Evolutionary conservation across 139 green algal species (phyloP), one percentile per base, ranked within the genome.

Genomic region (Picochlorum sp.): DNA sequence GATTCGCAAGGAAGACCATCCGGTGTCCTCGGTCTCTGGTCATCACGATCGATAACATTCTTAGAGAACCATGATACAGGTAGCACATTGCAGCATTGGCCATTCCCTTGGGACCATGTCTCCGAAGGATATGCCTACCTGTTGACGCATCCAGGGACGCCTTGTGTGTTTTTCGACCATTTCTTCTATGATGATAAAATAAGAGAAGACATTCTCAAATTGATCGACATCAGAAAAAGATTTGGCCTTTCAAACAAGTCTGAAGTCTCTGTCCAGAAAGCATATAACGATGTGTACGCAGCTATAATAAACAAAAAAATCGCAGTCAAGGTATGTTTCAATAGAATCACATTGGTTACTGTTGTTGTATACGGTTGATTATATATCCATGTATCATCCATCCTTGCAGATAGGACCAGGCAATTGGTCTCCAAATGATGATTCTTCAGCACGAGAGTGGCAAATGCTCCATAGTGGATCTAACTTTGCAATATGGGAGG

Each of bases 51-150:
- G 24, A 82, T 98, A 59, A 96, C 89, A 50, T 98, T 99, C 78
- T 84, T 99, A 52, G 92, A 97, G 66, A 97, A 98, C 81, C 92
- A 98, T 77, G 86, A 91, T 74, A 93, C 85, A 5, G 85, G 83
- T 8, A 80, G 68, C 70, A 85, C 67, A 7, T 77, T 84, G 66
- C 67, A 83, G 64, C 85, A 89, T 69, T 94, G 87, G 86, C 83
- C 82, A 28, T 94, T 91, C 68, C 91, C 91, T 4, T 15, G 41
- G 1, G 47, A 85, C 8, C 58, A 83, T 23, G 56, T 91, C 13
- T 67, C 66, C 10, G 18, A 78, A 41, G 91, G 92, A 18, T 98
- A 97, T 56, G 85, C 87, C 16, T 97, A 97, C 80, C 87, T 97
- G 32, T 73, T 97, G 21, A 98, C 92, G 13, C 91, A 97, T 76